Evolutionary conservation across 2,329 filamentous ascomycete species (phyloP).

Genomic region (Pseudogymnoascus sp.): DNA sequence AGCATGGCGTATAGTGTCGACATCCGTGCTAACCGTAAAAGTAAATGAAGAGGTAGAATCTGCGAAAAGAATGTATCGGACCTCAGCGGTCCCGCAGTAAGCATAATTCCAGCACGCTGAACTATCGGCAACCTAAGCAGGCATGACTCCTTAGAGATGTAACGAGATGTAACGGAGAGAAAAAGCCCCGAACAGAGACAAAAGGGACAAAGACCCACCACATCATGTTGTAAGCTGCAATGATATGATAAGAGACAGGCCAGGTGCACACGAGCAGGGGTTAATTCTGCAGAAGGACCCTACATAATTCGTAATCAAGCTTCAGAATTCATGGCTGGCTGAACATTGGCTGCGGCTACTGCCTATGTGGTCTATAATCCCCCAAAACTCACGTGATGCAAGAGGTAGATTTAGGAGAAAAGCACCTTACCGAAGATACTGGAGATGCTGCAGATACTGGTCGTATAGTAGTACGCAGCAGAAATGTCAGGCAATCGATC

Average conservation of each 20-base stretch:
- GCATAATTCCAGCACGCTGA: not conserved
- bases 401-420: not conserved
- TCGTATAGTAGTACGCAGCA: not conserved
- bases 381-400: not conserved
- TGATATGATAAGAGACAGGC: not conserved
- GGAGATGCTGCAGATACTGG: not conserved
- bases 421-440: not conserved
- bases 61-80: not conserved
- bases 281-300: not conserved
- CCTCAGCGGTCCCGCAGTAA: not conserved
- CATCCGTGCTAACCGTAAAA: not conserved
- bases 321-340: not conserved
- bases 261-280: not conserved
- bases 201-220: not conserved
- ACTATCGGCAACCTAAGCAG: not conserved
- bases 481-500: not conserved
- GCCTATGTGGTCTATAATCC: not conserved
- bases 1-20: not conserved
- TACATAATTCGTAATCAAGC: not conserved
- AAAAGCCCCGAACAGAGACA: not conserved
- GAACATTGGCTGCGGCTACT: not conserved
- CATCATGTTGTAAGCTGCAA: not conserved
- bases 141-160: not conserved
- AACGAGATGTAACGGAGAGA: too few species aligned
- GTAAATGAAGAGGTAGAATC: not conserved